Evolutionary conservation across 257 asterid genomes (phyloP), one percentile per base, ranked within the genome.

Genomic region (Apocynum venetum): DNA sequence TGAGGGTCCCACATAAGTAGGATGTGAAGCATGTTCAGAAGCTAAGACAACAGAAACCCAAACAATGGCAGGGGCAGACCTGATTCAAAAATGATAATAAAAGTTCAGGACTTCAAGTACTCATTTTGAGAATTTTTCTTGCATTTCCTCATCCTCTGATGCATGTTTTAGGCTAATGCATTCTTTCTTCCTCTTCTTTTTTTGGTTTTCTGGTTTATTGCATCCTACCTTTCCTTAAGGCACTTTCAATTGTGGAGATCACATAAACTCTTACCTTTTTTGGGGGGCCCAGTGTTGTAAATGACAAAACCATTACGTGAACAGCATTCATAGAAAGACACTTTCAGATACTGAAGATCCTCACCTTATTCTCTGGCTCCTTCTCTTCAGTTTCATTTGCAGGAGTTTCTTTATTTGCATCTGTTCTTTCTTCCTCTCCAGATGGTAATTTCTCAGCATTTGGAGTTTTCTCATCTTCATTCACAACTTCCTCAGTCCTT

Each of bases 301-400:
- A 25, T 25, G 31, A 25, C 31, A 25, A 25, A 25, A 25, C 31
- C 31, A 25, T 25, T 25, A 25, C 31, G 3, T 3, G 70, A 8
- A 68, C 6, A 14, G 31, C 6, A 68, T 10, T 3, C 7, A 43
- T 8, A 3, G 72, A 43, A 41, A 8, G 13, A 19, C 35, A 8
- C 53, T 4, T 17, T 43, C 10, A 7, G 52, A 67, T 61, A 57
- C 31, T 35, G 69, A 82, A 53, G 72, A 19, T 38, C 60, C 77
- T 81, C 69, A 92, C 98, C 92, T 92, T 91, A 68, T 83, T 82
- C 87, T 93, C 96, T n/a, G 90, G 93, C 78, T 89, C 92, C 88
- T 91, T 86, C 80, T 87, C 89, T 77, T 87, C 96, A 81, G 77
- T 87, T 77, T 84, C 97, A 82, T 73, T 84, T 48, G 72, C 83